Evolutionary conservation across 345 rosid genomes (phyloP), one percentile per base, ranked within the genome.

Genomic region (Turnera subulata): DNA sequence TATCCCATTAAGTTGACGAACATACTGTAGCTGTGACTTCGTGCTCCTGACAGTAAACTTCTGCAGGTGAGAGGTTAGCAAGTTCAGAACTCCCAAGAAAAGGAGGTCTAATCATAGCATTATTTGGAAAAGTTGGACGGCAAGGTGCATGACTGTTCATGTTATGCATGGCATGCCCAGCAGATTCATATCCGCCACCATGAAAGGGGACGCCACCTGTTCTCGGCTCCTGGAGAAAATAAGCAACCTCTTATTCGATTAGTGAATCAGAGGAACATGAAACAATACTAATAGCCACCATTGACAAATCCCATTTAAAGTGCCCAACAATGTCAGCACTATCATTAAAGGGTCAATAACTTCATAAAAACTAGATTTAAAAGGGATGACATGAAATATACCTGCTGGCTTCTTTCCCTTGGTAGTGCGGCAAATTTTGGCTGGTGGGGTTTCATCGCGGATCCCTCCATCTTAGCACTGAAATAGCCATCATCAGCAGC

Each of bases 1-100:
- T 29, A 43, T 21, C n/a, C 22, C 59, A 26, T 43, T 32, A 55
- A 65, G 61, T 24, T 49, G 44, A 47, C 50, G 29, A 16, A 80
- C 86, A 55, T 32, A 92, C 98, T 74, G 78, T 86, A 57, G 89
- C 83, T 50, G 93, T 71, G 67, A 92, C 88, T 89, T 92, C 97
- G 66, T 92, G 97, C 57, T 83, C 89, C 62, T 78, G 84, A 46
- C 91, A 55, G 69, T 89, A 92, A 51, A 58, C 77, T 68, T 89
- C 97, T 61, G 67, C 86, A 39, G 98, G 70, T 5, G 97, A 80
- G 37, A 84, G 72, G 63, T 67, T 70, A 40, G 66, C 16, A 50
- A 64, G 62, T 70, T 82, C 89, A 21, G 78, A 50, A 48, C 79
- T 59, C 63, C 81, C 80, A 56, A 49, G 49, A 21, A 73, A 66